Evolutionary conservation across 768 basidiomycete species (phyloP).

Genomic region (Boletus reticuloceps): DNA sequence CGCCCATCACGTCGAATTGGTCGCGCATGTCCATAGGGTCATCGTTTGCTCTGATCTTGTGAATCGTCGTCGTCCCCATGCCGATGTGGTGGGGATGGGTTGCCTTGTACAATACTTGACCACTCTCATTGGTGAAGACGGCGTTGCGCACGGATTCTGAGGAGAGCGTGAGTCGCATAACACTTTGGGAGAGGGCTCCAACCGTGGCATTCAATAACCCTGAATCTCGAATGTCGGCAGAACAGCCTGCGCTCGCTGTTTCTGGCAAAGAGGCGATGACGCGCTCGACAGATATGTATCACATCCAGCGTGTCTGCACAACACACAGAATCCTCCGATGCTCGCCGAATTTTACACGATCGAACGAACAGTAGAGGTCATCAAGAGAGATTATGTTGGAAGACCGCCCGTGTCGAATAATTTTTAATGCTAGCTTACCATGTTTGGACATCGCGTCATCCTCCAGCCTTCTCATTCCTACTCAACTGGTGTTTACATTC

Average conservation of each 20-base stretch:
- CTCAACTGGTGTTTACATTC: too few relatives aligned
- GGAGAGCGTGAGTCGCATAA: slow-evolving; percentile 25
- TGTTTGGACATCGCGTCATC: too few relatives aligned
- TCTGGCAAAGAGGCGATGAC: slow-evolving; percentile 65
- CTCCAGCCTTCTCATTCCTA: too few relatives aligned
- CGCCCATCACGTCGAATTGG: slow-evolving; percentile 30
- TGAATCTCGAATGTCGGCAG: slow-evolving; percentile 12
- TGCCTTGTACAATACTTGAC: slow-evolving; percentile 32
- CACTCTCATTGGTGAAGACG: slow-evolving; percentile 21
- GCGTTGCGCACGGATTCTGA: slow-evolving; percentile 21
- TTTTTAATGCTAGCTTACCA: too few relatives aligned
- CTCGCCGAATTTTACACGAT: slow-evolving; percentile 77
- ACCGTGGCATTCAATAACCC: too few relatives aligned
- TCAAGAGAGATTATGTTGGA: too few relatives aligned
- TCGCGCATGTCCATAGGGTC: slow-evolving; percentile 25
- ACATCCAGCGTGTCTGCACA: slow-evolving; percentile 23
- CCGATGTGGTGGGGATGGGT: slow-evolving; percentile 10
- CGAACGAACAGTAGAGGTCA: slow-evolving; percentile 47
- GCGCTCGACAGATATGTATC: slow-evolving; percentile 46
- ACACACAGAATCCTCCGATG: slow-evolving; percentile 30
- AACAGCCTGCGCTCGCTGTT: slow-evolving; percentile 42
- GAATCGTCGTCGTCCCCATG: slow-evolving; percentile 21
- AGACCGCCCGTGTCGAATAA: too few relatives aligned
- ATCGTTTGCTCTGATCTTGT: slow-evolving; percentile 24
- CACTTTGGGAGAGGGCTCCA: neutral